phyloP scores from a whole-genome alignment of 139 green algal species.

The Pycnococcus provasolii region DNA sequence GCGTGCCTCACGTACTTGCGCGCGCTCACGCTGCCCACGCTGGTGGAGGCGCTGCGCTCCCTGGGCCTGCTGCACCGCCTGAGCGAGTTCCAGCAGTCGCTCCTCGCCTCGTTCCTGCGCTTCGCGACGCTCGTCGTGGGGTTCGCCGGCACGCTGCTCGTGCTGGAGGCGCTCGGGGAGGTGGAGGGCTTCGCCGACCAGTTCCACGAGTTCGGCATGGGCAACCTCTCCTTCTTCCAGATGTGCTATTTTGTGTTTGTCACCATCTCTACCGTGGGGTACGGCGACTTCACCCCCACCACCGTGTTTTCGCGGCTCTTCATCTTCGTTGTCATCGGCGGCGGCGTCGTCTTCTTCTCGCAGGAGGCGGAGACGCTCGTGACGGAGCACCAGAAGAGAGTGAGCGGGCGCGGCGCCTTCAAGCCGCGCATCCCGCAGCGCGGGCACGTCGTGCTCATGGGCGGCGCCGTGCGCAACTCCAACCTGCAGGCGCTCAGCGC shows the following conservation, averaged over 20 bases:
- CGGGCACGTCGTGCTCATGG: constrained; percentile 4
- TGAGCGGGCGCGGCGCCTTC: not conserved
- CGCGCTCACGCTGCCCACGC: not conserved
- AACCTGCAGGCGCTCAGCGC: constrained; percentile 1
- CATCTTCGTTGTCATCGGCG: constrained; percentile 1
- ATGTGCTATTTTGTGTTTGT: constrained; percentile 6
- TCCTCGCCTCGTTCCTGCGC: not conserved
- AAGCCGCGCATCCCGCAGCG: not conserved
- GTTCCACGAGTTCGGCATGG: not conserved
- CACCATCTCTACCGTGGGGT: constrained; percentile 16
- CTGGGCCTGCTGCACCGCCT: not conserved
- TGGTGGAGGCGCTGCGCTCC: not conserved
- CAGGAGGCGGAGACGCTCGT: constrained; percentile 3
- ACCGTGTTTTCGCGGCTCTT: not conserved
- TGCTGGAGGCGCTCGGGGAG: not conserved
- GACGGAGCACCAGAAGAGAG: not conserved
- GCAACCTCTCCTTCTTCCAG: not conserved
- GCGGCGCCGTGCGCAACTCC: not conserved
- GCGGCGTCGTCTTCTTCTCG: constrained; percentile 7
- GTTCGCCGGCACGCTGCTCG: not conserved
- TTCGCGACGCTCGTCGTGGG: not conserved
- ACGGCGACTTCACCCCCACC: constrained; percentile 15
- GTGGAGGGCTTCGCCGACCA: not conserved
- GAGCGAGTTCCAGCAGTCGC: not conserved
- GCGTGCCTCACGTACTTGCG: not conserved